Conservation (phyloP, 352 stramenopile species). For the Phytophthora pisi region DNA sequence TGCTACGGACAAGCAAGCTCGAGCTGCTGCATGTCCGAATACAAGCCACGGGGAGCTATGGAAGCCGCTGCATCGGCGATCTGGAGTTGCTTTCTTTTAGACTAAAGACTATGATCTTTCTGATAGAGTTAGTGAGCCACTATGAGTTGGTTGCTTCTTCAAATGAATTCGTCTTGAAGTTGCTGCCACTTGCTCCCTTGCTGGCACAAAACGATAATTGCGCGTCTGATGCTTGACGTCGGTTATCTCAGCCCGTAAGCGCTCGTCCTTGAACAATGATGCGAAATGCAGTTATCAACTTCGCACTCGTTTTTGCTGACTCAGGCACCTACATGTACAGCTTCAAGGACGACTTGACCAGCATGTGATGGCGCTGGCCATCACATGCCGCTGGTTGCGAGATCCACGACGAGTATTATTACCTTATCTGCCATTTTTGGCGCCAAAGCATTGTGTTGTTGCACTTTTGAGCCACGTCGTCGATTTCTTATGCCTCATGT, state of each 20-base stretch:
- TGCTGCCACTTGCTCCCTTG: not conserved
- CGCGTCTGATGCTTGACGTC: too few species aligned
- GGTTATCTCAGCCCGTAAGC: not conserved
- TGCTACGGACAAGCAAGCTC: constrained; percentile 1
- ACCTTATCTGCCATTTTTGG: not conserved
- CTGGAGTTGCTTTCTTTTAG: constrained; percentile 4
- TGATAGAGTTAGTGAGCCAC: not conserved
- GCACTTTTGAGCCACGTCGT: not conserved
- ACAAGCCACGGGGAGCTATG: constrained; percentile 13
- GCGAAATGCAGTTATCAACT: not conserved
- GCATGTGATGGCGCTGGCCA: not conserved
- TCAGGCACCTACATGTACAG: not conserved
- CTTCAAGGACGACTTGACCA: constrained; percentile 8
- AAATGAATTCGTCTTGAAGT: not conserved
- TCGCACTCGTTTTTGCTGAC: not conserved
- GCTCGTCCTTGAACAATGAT: constrained; percentile 5
- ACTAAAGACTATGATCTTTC: not conserved
- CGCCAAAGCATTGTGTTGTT: not conserved
- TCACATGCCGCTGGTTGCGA: too few species aligned
- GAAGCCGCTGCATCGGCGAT: constrained; percentile 38
- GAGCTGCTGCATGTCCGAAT: not conserved
- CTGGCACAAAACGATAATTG: too few species aligned
- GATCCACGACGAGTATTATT: not conserved
- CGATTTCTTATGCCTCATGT: constrained; percentile 1
- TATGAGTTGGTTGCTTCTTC: not conserved